These are phyloP conservation scores for Fusarium luffae DNA, from an alignment of 2,329 filamentous ascomycete genomes.

Conservation along the genomic window DNA sequence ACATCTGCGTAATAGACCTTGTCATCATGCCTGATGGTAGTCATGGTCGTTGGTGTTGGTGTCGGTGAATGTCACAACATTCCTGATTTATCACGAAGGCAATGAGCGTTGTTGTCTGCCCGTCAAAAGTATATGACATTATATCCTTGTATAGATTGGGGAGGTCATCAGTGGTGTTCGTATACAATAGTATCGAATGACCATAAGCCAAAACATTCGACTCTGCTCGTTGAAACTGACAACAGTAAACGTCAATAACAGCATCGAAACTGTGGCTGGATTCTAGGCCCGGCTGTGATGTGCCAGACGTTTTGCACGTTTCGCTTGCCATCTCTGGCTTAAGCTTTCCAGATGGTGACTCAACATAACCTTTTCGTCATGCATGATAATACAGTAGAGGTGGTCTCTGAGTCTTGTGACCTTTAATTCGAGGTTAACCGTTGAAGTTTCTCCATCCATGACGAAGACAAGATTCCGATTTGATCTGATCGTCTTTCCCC, in stretches of 20 bases:
- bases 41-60: not conserved
- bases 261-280: slow-evolving; percentile 11
- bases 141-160: not conserved
- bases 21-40: not conserved
- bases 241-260: not conserved
- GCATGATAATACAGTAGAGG: slow-evolving; percentile 3
- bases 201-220: not conserved
- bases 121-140: not conserved
- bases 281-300: not conserved
- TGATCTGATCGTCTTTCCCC: not conserved
- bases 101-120: not conserved
- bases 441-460: slow-evolving; percentile 12
- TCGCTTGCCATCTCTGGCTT: slow-evolving; percentile 11
- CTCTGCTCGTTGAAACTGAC: not conserved
- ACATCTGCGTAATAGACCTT: slow-evolving; percentile 4
- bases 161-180: not conserved
- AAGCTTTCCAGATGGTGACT: slow-evolving; percentile 13
- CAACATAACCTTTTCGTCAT: slow-evolving; percentile 24
- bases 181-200: slow-evolving; percentile 6
- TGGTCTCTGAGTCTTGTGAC: slow-evolving; percentile 24
- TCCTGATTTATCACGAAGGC: not conserved
- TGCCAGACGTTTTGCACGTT: not conserved
- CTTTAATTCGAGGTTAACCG: slow-evolving; percentile 5
- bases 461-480: slow-evolving; percentile 13
- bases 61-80: not conserved